Evolutionary conservation across 1,284 basidiomycete genomes (phyloP), one percentile per base, ranked within the genome.

Genomic region (Thecaphora frezii): DNA sequence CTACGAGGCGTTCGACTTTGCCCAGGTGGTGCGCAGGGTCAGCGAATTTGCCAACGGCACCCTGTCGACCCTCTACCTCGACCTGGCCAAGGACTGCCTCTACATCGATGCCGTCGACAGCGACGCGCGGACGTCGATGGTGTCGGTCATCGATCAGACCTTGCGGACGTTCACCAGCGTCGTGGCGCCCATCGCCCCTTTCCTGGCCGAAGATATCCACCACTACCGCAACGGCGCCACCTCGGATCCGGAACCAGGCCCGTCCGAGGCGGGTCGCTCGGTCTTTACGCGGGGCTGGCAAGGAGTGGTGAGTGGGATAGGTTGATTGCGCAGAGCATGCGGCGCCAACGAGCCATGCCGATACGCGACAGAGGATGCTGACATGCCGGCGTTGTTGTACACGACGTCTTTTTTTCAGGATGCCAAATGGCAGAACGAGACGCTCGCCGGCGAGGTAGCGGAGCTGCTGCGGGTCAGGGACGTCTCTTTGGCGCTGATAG

Each of bases 181-280:
- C 16, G 82, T 94, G 41, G 90, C 91, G 0, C 96, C 94, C 0
- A 87, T 97, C 25, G 83, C 90, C 5, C 94, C 96, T 2, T 89
- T 96, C 75, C 84, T 97, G 2, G 89, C 91, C 0, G 93, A 97
- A 80, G 94, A 98, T 77, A 86, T 96, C 45, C 84, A 89, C 69
- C 83, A 86, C 43, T 82, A 81, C 56, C 69, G 71, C 33, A 46
- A 46, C 22, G 72, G 69, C 0, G 67, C 68, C 5, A 50, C 19
- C 8, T 22, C 22, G 7, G 76, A 78, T 46, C 76, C 76, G 1
- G 44, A 25, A 9, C 51, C 48, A 24, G 57, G 60, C 13, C 30
- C 36, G 30, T 21, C 24, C 12, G 25, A 33, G 23, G 48, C 37
- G 2, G 56, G 62, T 13, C 25, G 39, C 1, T 75, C 73, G 12